Conservation (phyloP, 1,284 basidiomycete genomes). For the Chondrostereum purpureum region DNA sequence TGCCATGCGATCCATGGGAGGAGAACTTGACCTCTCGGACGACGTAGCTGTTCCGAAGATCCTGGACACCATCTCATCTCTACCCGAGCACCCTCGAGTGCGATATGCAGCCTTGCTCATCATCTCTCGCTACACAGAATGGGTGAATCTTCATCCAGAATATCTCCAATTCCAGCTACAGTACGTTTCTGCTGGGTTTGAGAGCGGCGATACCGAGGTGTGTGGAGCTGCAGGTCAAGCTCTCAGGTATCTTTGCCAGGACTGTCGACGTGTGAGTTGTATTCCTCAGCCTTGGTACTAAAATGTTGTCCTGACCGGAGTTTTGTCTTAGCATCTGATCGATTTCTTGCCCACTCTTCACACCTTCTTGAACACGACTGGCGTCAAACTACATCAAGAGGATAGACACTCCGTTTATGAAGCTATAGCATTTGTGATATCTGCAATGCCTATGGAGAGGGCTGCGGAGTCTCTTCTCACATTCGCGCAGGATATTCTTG, state of each 20-base stretch:
- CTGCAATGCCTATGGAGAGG: constrained; percentile 82
- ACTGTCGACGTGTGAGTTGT: constrained; percentile 74
- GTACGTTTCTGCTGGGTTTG: constrained; percentile 91
- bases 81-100: constrained; percentile 88
- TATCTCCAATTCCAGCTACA: constrained; percentile 85
- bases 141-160: constrained; percentile 87
- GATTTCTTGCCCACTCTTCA: constrained; percentile 91
- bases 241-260: constrained; percentile 94
- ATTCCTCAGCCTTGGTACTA: constrained; percentile 1
- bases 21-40: constrained; percentile 82
- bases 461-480: constrained; percentile 80
- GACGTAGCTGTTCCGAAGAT: constrained; percentile 88
- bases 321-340: constrained; percentile 66
- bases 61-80: constrained; percentile 88
- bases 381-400: constrained; percentile 74
- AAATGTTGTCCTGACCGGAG: constrained; percentile 10
- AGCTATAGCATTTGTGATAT: constrained; percentile 92
- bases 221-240: constrained; percentile 94
- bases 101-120: constrained; percentile 95
- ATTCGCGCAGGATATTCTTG: constrained; percentile 73
- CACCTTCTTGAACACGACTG: constrained; percentile 77
- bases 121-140: constrained; percentile 94
- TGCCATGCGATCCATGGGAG: constrained; percentile 98
- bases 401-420: constrained; percentile 92
- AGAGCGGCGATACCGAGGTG: constrained; percentile 75